Base-by-base conservation (phyloP, 441 rosid genomes). In the Adansonia rubrostipa region DNA sequence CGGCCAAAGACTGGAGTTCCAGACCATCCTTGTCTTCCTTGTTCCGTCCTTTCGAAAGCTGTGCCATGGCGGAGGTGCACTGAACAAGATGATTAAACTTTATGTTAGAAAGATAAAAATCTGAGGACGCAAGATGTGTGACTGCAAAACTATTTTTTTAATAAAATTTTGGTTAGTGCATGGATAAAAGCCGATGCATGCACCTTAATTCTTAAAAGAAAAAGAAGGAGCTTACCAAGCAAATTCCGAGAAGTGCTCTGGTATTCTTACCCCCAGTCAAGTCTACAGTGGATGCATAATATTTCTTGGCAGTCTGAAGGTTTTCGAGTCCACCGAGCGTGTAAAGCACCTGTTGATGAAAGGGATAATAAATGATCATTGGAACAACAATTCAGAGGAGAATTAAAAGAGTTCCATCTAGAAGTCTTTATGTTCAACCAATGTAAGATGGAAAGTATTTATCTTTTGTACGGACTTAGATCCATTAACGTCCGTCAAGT, bases 231-330 rank as follows among this genome's bases (percentile, higher is more conserved):
- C 90, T 90, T 83, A 96, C 99, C 98, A 94, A 84, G 88, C 98
- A 96, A 67, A 94, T 79, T 77, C 99, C 98, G 45, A 93, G 79
- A 65, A 96, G 92, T 17, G 99, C 96, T 88, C 97, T 90, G 79
- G 89, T 89, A 81, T 92, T 96, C 89, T 93, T 96, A 80, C 99
- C 99, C 40, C 98, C 97, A 0, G 98, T 91, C 84, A 96, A 83
- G 79, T 90, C 94, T 77, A 93, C 82, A 48, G 98, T 82, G 76
- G 98, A 90, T 36, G 98, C 91, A 82, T 92, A 94, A 82, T 96
- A 96, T 82, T 94, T 96, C 89, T 91, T 92, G 56, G 99, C 98
- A 48, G 93, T 85, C 60, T 86, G 88, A 82, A 92, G 85, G 88
- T 92, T 96, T 79, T 96, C 99, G 13, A 90, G 82, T 79, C 99